Percentiles rank a stretch among this genome's conserved stretches.
Conservation (phyloP, 2,329 filamentous ascomycete species). For the Talaromyces verruculosus region DNA sequence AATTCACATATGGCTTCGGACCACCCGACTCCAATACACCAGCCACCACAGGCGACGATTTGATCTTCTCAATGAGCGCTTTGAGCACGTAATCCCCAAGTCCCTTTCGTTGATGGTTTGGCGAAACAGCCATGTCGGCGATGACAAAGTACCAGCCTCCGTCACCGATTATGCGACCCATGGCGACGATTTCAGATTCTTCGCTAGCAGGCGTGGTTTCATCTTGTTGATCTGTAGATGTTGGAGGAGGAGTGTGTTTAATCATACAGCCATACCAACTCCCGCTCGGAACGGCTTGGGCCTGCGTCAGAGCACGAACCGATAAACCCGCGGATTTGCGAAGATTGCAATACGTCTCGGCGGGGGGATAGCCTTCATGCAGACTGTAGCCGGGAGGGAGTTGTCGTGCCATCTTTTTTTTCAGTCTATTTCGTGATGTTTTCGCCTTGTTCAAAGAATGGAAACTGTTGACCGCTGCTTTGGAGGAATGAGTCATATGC, state of each 20-base stretch:
- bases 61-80: constrained; percentile 44
- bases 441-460: neutral
- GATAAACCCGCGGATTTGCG: constrained; percentile 40
- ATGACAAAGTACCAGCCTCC: constrained; percentile 55
- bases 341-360: constrained; percentile 42
- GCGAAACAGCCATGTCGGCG: constrained; percentile 53
- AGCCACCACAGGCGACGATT: constrained; percentile 38
- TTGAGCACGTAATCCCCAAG: constrained; percentile 50
- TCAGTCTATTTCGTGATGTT: neutral
- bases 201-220: neutral
- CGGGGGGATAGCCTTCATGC: constrained; percentile 36
- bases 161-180: constrained; percentile 55
- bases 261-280: constrained; percentile 50
- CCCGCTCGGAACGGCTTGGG: constrained; percentile 35
- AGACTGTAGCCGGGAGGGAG: constrained; percentile 41
- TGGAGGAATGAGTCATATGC: neutral
- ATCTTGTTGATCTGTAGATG: neutral
- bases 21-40: constrained; percentile 18
- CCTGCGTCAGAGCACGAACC: constrained; percentile 41
- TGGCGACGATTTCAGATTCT: constrained; percentile 39
- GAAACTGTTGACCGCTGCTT: neutral
- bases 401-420: constrained; percentile 4
- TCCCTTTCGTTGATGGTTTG: constrained; percentile 51
- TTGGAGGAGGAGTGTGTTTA: constrained; percentile 25
- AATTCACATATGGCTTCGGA: constrained; percentile 44